Base-by-base conservation (phyloP, 1,284 basidiomycete species). In the Apiotrichum porosum region DNA sequence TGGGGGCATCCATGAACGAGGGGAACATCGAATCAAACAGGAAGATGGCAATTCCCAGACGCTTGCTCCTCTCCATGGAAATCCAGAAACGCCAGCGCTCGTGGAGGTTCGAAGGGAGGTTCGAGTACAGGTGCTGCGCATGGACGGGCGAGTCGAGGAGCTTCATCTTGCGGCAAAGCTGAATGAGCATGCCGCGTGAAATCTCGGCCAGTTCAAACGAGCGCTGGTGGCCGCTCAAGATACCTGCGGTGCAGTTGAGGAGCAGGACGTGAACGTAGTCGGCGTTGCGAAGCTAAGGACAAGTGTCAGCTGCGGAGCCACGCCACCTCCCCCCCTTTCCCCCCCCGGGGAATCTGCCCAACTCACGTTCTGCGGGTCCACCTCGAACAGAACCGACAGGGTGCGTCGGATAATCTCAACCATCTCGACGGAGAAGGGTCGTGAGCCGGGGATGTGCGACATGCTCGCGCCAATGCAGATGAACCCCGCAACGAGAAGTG, bases 201-300 rank as follows among this genome's bases (percentile, higher is more conserved):
- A 52, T 44, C 37, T 61, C 60, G 12, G 57, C 52, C 9, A 59
- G 51, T 31, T 61, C 57, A 34, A 54, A 61, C 9, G 60, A 51
- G 17, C 53, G 49, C 35, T 57, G 57, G 45, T 61, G 54, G 9
- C 60, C 60, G 12, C 47, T 49, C 37, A 42, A 59, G 15, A 61
- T 38, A 2, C 55, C 60, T 4, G 55, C 50, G 9, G 55, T 31
- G 4, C 47, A 40, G 15, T 51, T 54, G 3, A 59, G 35, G 17
- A 59, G 38, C 28, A 45, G 54, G 21, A 54, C 57, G 19, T 61
- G 57, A 14, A 56, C 52, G 15, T 56, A 49, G 17, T 43, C 53
- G 18, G 48, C 44, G 34, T 43, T 56, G 15, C 51, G 46, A 9
- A 55, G 22, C 56, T 55, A 28, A 15, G 23, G 42, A 17, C 4